A percentile compares a stretch with the other conserved stretches of the same genome.
phyloP scores from a whole-genome alignment of 192 early-diverging fungal genomes.

The Allomyces arbusculus region DNA sequence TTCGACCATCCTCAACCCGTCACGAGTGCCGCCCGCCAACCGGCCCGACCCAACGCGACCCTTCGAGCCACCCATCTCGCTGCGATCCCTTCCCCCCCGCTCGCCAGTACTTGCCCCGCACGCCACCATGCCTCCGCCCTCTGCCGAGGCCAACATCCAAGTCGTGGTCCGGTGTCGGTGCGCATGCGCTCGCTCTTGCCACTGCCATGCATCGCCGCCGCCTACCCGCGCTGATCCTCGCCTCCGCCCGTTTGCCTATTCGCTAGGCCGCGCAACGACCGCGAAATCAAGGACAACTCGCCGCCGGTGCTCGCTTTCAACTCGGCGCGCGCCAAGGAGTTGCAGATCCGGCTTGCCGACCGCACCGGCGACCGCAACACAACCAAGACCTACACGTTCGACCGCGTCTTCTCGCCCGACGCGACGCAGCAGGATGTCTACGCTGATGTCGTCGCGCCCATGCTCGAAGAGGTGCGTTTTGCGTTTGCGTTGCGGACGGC shows the following conservation, averaged over 20 bases:
- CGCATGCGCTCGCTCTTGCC: constrained; percentile 1
- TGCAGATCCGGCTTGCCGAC: constrained; percentile 37
- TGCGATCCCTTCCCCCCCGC: too few species aligned
- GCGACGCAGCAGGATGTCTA: constrained; percentile 62
- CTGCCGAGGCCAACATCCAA: constrained; percentile 48
- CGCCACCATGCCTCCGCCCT: too few species aligned
- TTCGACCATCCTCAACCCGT: too few species aligned
- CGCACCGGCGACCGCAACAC: constrained; percentile 26
- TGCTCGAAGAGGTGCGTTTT: constrained; percentile 54
- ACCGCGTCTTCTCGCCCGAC: constrained; percentile 65
- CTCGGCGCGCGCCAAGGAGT: constrained; percentile 15
- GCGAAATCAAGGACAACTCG: constrained; percentile 47
- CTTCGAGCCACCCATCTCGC: too few species aligned
- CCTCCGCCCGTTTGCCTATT: not conserved
- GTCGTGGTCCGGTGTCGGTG: constrained; percentile 61
- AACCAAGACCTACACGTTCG: constrained; percentile 62
- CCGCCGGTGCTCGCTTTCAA: constrained; percentile 32
- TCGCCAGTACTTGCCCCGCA: too few species aligned
- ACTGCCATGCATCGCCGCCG: not conserved
- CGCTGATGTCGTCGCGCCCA: constrained; percentile 52
- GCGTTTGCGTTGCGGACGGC: constrained; percentile 1
- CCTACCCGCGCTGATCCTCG: not conserved
- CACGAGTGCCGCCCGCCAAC: too few species aligned
- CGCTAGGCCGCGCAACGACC: constrained; percentile 23
- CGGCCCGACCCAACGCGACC: too few species aligned